phyloP scores from a whole-genome alignment of 345 rosid genomes.

The Luvunga scandens region DNA sequence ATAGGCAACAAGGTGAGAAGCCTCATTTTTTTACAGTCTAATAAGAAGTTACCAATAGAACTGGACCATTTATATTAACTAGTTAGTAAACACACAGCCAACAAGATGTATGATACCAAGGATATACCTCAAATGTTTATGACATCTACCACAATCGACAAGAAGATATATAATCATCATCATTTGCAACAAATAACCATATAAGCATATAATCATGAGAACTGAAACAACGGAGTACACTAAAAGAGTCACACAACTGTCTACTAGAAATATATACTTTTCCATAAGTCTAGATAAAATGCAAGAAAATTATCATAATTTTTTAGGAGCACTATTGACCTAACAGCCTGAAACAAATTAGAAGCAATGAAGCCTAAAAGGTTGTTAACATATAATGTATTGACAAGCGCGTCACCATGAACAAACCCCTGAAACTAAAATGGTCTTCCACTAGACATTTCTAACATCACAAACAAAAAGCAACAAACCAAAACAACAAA shows the following conservation, averaged over 20 bases:
- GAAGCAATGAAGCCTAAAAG: not conserved
- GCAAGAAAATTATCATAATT: not conserved
- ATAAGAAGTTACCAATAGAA: not conserved
- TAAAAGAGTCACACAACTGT: too few relatives aligned
- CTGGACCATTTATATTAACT: not conserved
- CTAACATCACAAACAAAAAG: not conserved
- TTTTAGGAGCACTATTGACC: not conserved
- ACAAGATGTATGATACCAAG: not conserved
- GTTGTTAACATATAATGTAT: not conserved
- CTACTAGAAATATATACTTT: not conserved
- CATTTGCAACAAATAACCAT: not conserved
- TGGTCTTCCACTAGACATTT: not conserved
- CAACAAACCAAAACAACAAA: not conserved
- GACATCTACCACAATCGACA: not conserved
- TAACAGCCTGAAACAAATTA: not conserved
- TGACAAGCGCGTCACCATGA: not conserved
- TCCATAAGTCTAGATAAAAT: not conserved
- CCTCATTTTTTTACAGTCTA: not conserved
- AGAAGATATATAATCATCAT: not conserved
- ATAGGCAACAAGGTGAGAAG: not conserved
- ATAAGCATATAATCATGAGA: not conserved
- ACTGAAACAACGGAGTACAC: not conserved
- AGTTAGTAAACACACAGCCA: not conserved
- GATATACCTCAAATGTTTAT: not conserved
- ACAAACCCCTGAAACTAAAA: not conserved